These are phyloP conservation scores for Aspergillus proliferans DNA, from an alignment of 2,329 filamentous ascomycete genomes.

Conservation along the genomic window DNA sequence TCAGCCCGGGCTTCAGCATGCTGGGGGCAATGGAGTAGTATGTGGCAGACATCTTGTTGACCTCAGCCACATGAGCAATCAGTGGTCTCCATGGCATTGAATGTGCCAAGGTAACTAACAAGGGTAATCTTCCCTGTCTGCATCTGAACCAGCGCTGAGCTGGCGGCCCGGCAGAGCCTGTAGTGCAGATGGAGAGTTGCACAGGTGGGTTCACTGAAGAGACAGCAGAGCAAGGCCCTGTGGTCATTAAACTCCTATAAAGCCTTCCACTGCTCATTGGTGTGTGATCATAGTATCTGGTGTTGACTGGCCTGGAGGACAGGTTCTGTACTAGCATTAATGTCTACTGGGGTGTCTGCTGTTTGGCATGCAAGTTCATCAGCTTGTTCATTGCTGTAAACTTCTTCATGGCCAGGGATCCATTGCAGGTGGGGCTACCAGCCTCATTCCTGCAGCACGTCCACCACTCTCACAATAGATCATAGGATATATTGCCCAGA, in stretches of 20 bases:
- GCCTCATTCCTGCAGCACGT: slow-evolving; percentile 7
- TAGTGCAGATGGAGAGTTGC: background rate
- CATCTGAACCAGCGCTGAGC: background rate
- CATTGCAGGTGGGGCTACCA: background rate
- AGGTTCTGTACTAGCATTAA: background rate
- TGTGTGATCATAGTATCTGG: background rate
- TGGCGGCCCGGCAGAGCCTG: background rate
- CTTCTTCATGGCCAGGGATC: background rate
- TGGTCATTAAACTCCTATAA: background rate
- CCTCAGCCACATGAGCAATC: background rate
- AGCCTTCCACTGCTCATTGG: background rate
- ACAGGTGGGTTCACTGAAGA: background rate
- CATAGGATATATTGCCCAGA: slow-evolving; percentile 24
- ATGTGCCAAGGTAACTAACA: background rate
- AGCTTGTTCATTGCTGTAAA: background rate
- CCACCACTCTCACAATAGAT: background rate
- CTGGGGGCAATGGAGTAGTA: background rate
- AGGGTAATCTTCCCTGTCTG: background rate
- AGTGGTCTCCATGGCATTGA: background rate
- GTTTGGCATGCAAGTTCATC: background rate
- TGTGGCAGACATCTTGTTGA: background rate
- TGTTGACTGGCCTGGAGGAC: background rate
- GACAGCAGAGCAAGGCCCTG: background rate
- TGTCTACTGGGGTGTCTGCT: background rate
- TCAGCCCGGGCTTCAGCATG: background rate